A percentile compares a stretch with the other conserved stretches of the same genome.
Conservation (phyloP, 164 flowering plant genomes). For the Tetrastigma voinierianum region DNA sequence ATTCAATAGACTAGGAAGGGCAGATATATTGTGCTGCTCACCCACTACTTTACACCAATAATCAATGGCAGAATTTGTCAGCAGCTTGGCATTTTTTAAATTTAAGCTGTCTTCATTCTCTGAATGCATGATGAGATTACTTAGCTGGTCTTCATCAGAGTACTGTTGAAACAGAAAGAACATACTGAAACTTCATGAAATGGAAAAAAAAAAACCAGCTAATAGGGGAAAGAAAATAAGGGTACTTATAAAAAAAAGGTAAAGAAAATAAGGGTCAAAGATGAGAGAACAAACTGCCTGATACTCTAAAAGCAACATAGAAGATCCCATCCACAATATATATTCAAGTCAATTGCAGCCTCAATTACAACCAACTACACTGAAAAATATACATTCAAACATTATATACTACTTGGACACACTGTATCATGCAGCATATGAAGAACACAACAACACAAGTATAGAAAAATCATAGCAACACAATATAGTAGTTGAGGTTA, state of each 20-base stretch:
- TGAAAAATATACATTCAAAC: no score
- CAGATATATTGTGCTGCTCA: slow-evolving; percentile 47
- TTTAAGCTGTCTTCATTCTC: slow-evolving; percentile 18
- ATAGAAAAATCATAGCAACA: no score
- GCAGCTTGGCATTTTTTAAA: slow-evolving; percentile 23
- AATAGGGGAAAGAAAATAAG: neutral
- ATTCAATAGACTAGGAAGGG: slow-evolving; percentile 63
- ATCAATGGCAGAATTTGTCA: slow-evolving; percentile 42
- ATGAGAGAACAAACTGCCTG: neutral
- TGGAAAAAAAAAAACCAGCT: slow-evolving; percentile 2
- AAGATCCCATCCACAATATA: neutral
- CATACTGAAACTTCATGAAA: neutral
- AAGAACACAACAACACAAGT: no score
- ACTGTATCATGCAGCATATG: no score
- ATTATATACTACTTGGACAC: no score
- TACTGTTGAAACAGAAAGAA: slow-evolving; percentile 25
- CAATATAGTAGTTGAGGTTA: no score
- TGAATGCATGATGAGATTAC: slow-evolving; percentile 27
- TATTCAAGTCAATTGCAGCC: no score
- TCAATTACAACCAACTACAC: no score
- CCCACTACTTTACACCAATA: slow-evolving; percentile 47
- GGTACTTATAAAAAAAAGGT: no score
- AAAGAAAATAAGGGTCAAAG: no score
- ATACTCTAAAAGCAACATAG: neutral
- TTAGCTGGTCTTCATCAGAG: slow-evolving; percentile 60